Evolutionary conservation across 805 yeast genomes (phyloP), one percentile per base, ranked within the genome.

Genomic region (Wickerhamiella shivajii): DNA sequence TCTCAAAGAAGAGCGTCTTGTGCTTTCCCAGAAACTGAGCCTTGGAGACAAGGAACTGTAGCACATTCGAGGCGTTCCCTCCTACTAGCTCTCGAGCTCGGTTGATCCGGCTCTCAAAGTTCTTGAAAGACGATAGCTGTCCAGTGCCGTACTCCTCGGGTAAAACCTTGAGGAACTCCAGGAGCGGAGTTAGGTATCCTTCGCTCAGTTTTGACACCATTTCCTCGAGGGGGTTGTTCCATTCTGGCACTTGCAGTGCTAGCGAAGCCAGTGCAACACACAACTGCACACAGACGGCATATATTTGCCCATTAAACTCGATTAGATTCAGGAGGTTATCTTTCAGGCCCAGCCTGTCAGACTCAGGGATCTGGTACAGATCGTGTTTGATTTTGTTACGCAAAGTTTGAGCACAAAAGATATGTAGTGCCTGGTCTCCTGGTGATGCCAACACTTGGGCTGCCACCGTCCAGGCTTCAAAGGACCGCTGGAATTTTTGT

Each of bases 341-440:
- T 49, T 83, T 80, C 38, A 90, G 64, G n/a, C 65, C 67, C 12
- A 56, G 45, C 33, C 73, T 55, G n/a, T 71, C 61, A 4, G 64
- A 67, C 16, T 56, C 61, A 0, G 83, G 79, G 4, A 90, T 57
- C 55, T 90, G 97, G 34, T 66, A 61, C 43, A 87, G 61, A 55
- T 90, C 97, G 53, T 80, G 85, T 9, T 79, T 77, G 33, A 83
- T 68, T 46, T 76, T 85, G 27, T 85, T 74, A 41, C 95, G 64
- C 40, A 90, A 58, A 1, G 98, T 90, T 53, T 92, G 98, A 0
- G 96, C 77, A 11, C 87, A 77, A 59, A 92, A 90, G 47, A 90
- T 62, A 46, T 73, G 74, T 32, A 77, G 57, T 49, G 77, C 80
- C 19, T 43, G 43, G 4, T 49, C 50, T 13, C 43, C 44, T 7